phyloP scores from a whole-genome alignment of 2,329 filamentous ascomycete genomes.

The Diaporthe sp. region DNA sequence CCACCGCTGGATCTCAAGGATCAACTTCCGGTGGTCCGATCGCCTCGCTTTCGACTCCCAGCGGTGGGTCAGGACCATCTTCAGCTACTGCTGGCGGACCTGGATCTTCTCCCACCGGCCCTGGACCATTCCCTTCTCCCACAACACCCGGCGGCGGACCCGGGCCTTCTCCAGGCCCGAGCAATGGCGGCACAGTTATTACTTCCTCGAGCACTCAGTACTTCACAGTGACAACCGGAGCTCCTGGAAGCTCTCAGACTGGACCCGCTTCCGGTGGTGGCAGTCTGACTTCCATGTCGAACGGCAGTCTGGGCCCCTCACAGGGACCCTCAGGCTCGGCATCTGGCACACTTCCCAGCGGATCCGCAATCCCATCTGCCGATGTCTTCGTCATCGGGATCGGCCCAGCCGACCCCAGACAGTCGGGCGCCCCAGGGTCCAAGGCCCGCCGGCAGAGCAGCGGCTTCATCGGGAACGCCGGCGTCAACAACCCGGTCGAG shows the following conservation, averaged over 20 bases:
- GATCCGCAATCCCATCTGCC: not conserved
- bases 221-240: conserved; percentile 2
- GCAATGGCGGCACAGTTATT: not conserved
- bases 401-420: conserved; percentile 23
- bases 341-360: conserved; percentile 27
- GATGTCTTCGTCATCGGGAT: conserved; percentile 40
- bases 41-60: not conserved
- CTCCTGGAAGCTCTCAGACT: not conserved
- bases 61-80: not conserved
- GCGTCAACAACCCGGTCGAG: conserved; percentile 39
- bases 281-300: not conserved
- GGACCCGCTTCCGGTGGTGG: not conserved
- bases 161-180: not conserved
- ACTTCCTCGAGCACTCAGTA: conserved; percentile 7
- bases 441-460: not conserved
- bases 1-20: not conserved
- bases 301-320: not conserved
- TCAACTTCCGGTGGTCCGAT: not conserved
- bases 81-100: not conserved
- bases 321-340: not conserved
- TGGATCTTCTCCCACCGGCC: not conserved
- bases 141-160: not conserved
- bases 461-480: conserved; percentile 44
- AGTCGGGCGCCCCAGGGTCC: not conserved
- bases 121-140: too few relatives aligned